A percentile compares a stretch with the other conserved stretches of the same genome.
Evolutionary conservation across 2,329 filamentous ascomycete species (phyloP).

Genomic region (Teratosphaeria nubilosa): DNA sequence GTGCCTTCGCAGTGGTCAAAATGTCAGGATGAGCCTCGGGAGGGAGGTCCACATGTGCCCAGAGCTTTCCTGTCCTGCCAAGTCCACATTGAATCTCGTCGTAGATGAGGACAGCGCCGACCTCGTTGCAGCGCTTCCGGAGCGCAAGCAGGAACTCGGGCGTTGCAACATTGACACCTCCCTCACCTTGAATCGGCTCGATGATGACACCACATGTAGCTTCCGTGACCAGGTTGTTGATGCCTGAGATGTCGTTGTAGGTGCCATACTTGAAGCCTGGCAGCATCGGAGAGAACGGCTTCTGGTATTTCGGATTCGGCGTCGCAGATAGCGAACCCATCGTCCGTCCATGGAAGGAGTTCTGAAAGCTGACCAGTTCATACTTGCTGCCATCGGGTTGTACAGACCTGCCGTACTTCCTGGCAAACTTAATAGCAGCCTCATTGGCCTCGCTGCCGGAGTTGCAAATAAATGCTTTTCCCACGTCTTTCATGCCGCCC

Average conservation of each 20-base stretch:
- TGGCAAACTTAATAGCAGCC: conserved; percentile 91
- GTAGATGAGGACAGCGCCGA: conserved; percentile 82
- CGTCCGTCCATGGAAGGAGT: conserved; percentile 91
- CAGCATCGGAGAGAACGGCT: conserved; percentile 89
- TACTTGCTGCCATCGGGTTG: conserved; percentile 46
- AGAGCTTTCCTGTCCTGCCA: conserved; percentile 74
- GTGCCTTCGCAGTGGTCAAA: conserved; percentile 85
- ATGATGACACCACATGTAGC: conserved; percentile 89
- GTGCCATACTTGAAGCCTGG: conserved; percentile 81
- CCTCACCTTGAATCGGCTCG: conserved; percentile 95
- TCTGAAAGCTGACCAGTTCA: conserved; percentile 82
- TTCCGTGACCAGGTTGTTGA: conserved; percentile 66
- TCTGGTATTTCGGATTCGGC: conserved; percentile 95
- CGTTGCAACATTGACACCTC: conserved; percentile 75
- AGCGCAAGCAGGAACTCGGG: conserved; percentile 76
- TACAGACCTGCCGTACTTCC: conserved; percentile 67
- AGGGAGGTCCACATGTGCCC: conserved; percentile 70
- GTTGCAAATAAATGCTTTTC: conserved; percentile 85
- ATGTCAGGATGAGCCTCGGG: conserved; percentile 83
- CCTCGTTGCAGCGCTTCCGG: conserved; percentile 72
- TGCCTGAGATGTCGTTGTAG: conserved; percentile 68
- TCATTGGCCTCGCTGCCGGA: conserved; percentile 96
- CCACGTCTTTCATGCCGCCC: conserved; percentile 71
- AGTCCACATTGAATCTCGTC: conserved; percentile 97
- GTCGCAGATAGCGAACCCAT: conserved; percentile 95